These are phyloP conservation scores for Furcasterigmium sp. DNA, from an alignment of 2,329 filamentous ascomycete species.

Conservation along the genomic window DNA sequence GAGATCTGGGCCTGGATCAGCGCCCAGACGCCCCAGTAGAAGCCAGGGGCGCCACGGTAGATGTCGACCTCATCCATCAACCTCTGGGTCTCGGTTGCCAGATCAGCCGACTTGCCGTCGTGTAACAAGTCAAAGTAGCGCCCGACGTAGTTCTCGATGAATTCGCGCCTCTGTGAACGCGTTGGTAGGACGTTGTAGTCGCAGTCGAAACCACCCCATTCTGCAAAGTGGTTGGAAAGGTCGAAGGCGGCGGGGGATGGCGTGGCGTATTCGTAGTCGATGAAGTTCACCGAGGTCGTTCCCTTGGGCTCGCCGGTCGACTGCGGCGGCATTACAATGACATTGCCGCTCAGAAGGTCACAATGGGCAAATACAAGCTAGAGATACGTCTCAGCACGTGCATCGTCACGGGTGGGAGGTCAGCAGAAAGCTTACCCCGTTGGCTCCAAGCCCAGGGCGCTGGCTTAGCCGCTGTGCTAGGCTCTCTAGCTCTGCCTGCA, in stretches of 20 bases:
- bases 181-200: slow-evolving; percentile 82
- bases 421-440: slow-evolving; percentile 56
- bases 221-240: slow-evolving; percentile 94
- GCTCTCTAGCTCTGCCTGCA: slow-evolving; percentile 71
- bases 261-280: slow-evolving; percentile 97
- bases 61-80: slow-evolving; percentile 78
- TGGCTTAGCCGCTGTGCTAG: slow-evolving; percentile 69
- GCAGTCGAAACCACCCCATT: slow-evolving; percentile 97
- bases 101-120: slow-evolving; percentile 34
- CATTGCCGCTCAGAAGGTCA: slow-evolving; percentile 92
- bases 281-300: slow-evolving; percentile 65
- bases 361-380: slow-evolving; percentile 91
- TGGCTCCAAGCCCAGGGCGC: slow-evolving; percentile 68
- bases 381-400: slow-evolving; percentile 5
- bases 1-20: slow-evolving; percentile 92
- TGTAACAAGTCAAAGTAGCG: slow-evolving; percentile 60
- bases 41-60: slow-evolving; percentile 84
- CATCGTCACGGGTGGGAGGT: not conserved
- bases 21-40: slow-evolving; percentile 92
- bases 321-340: slow-evolving; percentile 67
- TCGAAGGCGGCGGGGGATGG: slow-evolving; percentile 94
- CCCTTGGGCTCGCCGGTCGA: slow-evolving; percentile 11
- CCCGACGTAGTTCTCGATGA: slow-evolving; percentile 77
- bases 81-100: slow-evolving; percentile 59
- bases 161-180: slow-evolving; percentile 67